Evolutionary conservation across 1,284 basidiomycete genomes (phyloP).

Genomic region (Tetrapyrgos nigripes): DNA sequence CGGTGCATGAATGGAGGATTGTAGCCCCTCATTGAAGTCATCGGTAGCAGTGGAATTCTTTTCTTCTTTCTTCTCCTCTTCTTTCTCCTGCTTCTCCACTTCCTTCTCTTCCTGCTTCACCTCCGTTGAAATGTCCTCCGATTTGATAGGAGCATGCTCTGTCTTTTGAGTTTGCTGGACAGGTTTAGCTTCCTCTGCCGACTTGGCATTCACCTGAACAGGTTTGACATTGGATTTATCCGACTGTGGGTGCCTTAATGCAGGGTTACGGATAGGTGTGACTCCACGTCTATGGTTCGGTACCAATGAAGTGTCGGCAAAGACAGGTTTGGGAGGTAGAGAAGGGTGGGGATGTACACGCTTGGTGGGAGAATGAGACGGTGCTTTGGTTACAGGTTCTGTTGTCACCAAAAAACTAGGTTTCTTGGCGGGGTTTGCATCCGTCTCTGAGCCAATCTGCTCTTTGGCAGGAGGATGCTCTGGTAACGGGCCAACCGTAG

Average conservation of each 20-base stretch:
- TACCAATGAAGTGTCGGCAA: not conserved
- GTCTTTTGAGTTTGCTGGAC: not conserved
- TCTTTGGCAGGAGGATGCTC: slow-evolving; percentile 5
- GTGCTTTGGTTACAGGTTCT: not conserved
- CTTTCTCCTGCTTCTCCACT: not conserved
- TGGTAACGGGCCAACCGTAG: not conserved
- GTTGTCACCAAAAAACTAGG: not conserved
- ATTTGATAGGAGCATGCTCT: not conserved
- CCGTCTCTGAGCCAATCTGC: not conserved
- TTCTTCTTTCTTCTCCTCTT: not conserved
- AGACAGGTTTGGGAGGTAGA: slow-evolving; percentile 53
- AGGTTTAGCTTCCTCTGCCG: not conserved
- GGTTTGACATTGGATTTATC: not conserved
- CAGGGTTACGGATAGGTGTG: slow-evolving; percentile 6
- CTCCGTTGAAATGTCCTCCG: not conserved
- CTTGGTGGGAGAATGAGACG: slow-evolving; percentile 16
- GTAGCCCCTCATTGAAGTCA: slow-evolving; percentile 30
- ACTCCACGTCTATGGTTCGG: not conserved
- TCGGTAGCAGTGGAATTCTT: not conserved
- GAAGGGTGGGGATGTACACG: slow-evolving; percentile 48
- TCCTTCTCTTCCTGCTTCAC: not conserved
- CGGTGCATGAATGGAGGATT: slow-evolving; percentile 58
- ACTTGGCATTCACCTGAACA: no score
- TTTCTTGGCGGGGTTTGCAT: not conserved
- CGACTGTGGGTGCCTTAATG: not conserved